phyloP scores from a whole-genome alignment of 148 eudicot genomes.

The Fallopia convolvulus region DNA sequence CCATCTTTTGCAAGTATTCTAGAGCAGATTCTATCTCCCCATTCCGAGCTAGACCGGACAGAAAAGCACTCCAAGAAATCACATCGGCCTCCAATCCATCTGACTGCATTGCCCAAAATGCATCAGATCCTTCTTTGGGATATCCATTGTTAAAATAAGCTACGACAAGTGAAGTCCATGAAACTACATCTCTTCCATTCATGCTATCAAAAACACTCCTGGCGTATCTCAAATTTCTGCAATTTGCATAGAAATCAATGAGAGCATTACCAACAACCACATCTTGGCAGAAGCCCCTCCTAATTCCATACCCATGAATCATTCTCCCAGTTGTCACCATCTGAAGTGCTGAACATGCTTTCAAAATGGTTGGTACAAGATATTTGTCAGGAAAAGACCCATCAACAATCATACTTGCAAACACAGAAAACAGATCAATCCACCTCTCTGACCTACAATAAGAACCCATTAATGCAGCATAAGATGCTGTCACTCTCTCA shows the following conservation, averaged over 20 bases:
- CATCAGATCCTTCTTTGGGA: conserved; percentile 29
- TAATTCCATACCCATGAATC: conserved; percentile 50
- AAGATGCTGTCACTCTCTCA: conserved; percentile 23
- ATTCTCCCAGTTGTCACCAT: conserved; percentile 32
- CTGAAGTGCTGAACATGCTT: conserved; percentile 37
- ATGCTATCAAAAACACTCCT: conserved; percentile 41
- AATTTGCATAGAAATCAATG: conserved; percentile 54
- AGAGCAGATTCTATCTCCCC: conserved; percentile 44
- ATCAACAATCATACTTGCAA: conserved; percentile 35
- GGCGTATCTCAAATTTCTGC: conserved; percentile 34
- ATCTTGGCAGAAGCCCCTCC: conserved; percentile 32
- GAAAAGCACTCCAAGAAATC: conserved; percentile 49
- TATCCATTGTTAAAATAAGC: conserved; percentile 39
- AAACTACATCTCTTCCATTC: conserved; percentile 44
- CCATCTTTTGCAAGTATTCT: conserved; percentile 32
- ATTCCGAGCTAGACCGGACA: conserved; percentile 39
- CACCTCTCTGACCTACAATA: conserved; percentile 34
- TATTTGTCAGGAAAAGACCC: conserved; percentile 42
- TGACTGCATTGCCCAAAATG: conserved; percentile 37
- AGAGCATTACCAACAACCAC: conserved; percentile 47
- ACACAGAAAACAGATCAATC: conserved; percentile 33
- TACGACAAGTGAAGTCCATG: conserved; percentile 57
- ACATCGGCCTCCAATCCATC: conserved; percentile 39
- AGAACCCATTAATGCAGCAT: conserved; percentile 41
- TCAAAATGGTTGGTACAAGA: conserved; percentile 45